Evolutionary conservation across 345 rosid species (phyloP).

Genomic region (Gossypium raimondii): DNA sequence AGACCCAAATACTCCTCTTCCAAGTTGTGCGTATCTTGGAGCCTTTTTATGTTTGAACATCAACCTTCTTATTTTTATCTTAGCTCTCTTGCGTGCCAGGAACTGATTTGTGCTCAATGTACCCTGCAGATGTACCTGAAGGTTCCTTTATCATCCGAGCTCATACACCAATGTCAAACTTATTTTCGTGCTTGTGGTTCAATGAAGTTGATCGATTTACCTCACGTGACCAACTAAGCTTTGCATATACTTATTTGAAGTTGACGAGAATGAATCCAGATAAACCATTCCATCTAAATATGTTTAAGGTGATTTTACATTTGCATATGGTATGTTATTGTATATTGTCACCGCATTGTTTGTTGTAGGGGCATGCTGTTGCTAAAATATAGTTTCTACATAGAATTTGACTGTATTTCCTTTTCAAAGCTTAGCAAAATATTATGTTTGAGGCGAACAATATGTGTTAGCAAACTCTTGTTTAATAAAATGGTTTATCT

Average conservation of each 20-base stretch:
- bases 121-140: conserved; percentile 85
- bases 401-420: not conserved
- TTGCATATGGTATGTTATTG: not conserved
- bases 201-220: conserved; percentile 91
- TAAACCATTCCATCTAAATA: conserved; percentile 59
- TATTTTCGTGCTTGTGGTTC: conserved; percentile 93
- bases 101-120: conserved; percentile 24
- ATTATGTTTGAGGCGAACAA: not conserved
- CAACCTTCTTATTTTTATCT: conserved; percentile 10
- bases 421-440: not conserved
- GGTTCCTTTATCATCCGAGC: conserved; percentile 88
- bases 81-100: not conserved
- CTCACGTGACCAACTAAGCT: conserved; percentile 88
- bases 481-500: not conserved
- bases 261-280: conserved; percentile 69
- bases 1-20: conserved; percentile 62
- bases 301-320: conserved; percentile 71
- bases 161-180: conserved; percentile 91
- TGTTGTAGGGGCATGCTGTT: not conserved
- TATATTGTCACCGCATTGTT: not conserved
- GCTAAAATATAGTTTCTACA: not conserved
- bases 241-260: conserved; percentile 87
- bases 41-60: not conserved
- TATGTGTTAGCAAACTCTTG: not conserved
- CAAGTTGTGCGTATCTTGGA: conserved; percentile 58